Percentiles rank a stretch among this genome's conserved stretches.
Evolutionary conservation across 768 basidiomycete species (phyloP).

Genomic region (Psilocybe cubensis): DNA sequence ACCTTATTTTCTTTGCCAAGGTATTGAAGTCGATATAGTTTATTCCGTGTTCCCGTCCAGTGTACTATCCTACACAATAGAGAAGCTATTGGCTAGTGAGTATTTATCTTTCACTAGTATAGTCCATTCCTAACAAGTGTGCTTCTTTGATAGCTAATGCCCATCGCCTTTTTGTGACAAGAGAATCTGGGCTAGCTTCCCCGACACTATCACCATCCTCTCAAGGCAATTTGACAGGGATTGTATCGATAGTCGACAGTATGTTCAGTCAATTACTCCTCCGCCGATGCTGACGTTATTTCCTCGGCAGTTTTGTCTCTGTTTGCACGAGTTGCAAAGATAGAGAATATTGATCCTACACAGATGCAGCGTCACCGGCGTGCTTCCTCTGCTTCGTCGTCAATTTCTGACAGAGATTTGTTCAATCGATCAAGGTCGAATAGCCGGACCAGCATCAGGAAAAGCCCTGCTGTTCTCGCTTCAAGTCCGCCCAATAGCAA

Average conservation of each 20-base stretch:
- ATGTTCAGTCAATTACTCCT: conserved; percentile 25
- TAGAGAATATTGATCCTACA: conserved; percentile 76
- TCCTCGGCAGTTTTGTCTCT: conserved; percentile 65
- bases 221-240: conserved; percentile 62
- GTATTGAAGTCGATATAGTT: conserved; percentile 43
- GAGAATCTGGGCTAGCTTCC: conserved; percentile 58
- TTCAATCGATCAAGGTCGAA: conserved; percentile 43
- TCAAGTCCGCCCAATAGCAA: conserved; percentile 27
- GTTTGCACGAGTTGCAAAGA: conserved; percentile 75
- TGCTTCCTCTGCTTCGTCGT: conserved; percentile 73
- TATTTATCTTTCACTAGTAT: conserved; percentile 9
- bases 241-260: conserved; percentile 88
- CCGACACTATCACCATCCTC: conserved; percentile 45
- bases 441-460: conserved; percentile 39
- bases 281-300: neutral
- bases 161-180: conserved; percentile 79
- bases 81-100: conserved; percentile 84
- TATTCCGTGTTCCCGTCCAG: conserved; percentile 74
- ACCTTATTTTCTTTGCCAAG: neutral
- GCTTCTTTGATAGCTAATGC: conserved; percentile 59
- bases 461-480: conserved; percentile 36
- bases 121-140: neutral
- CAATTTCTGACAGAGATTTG: conserved; percentile 45
- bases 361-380: conserved; percentile 81
- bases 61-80: conserved; percentile 69